Evolutionary conservation across 495 filamentous ascomycete genomes (phyloP).

Genomic region (Pseudoneurospora amorphoporcata): DNA sequence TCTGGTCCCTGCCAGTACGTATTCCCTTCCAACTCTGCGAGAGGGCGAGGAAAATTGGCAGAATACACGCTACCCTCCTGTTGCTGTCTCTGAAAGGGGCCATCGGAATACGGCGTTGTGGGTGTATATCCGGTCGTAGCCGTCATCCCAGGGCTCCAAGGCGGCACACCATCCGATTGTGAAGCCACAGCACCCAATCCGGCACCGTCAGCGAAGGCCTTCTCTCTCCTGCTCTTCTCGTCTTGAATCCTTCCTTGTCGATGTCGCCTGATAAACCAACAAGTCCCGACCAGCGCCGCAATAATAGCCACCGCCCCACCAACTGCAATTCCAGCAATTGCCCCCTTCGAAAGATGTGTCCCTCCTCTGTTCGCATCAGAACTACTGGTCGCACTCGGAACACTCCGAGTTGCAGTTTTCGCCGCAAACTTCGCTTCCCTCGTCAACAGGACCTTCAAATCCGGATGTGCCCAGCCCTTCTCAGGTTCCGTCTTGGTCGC

Average conservation of each 20-base stretch:
- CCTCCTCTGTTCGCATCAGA: not conserved
- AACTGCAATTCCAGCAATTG: conserved; percentile 21
- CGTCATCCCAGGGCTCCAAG: not conserved
- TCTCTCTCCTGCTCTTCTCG: not conserved
- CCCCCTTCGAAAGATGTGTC: conserved; percentile 12
- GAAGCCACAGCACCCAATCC: not conserved
- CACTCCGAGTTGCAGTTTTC: conserved; percentile 13
- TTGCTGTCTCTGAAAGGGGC: not conserved
- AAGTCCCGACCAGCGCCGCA: not conserved
- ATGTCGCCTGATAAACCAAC: conserved; percentile 7
- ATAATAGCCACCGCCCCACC: conserved; percentile 6
- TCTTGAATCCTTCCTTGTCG: not conserved
- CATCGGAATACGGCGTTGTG: not conserved
- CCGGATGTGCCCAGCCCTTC: conserved; percentile 17
- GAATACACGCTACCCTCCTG: not conserved
- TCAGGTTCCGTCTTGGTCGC: conserved; percentile 58
- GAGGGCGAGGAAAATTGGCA: not conserved
- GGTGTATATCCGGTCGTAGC: not conserved
- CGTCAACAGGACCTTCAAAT: conserved; percentile 19
- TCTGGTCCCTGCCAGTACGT: conserved; percentile 4
- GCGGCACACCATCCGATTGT: not conserved
- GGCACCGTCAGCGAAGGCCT: not conserved
- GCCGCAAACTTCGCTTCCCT: conserved; percentile 16
- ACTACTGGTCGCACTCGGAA: conserved; percentile 3
- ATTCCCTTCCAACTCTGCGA: not conserved